These are phyloP conservation scores for Phytophthora idaei DNA, from an alignment of 352 stramenopile species.

Conservation along the genomic window DNA sequence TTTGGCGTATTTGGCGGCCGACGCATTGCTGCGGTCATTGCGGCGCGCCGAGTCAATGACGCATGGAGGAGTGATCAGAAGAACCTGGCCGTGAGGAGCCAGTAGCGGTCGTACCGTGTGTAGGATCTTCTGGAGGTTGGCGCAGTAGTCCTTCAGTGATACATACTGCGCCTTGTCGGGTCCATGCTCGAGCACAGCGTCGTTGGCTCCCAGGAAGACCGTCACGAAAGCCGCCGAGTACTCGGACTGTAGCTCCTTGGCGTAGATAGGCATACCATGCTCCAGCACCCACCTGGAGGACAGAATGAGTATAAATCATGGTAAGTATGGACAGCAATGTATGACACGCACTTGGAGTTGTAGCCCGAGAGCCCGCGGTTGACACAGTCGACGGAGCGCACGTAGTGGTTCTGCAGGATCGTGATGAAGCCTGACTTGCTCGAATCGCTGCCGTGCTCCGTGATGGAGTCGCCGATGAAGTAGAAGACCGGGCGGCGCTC, in stretches of 20 bases:
- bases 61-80: constrained; percentile 43
- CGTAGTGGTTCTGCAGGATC: constrained; percentile 52
- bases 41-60: constrained; percentile 46
- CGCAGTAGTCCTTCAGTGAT: constrained; percentile 45
- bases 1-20: constrained; percentile 50
- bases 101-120: constrained; percentile 28
- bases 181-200: constrained; percentile 51
- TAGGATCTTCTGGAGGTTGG: constrained; percentile 50
- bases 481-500: constrained; percentile 48
- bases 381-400: constrained; percentile 58
- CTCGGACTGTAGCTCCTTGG: constrained; percentile 40
- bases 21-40: constrained; percentile 53
- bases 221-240: constrained; percentile 47
- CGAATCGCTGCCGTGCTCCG: constrained; percentile 44
- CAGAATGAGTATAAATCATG: neutral
- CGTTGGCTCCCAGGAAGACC: constrained; percentile 69
- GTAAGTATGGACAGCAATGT: neutral
- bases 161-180: constrained; percentile 49
- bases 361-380: constrained; percentile 66
- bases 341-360: constrained; percentile 50
- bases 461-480: constrained; percentile 73
- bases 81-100: constrained; percentile 28
- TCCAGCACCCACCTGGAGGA: constrained; percentile 25
- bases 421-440: constrained; percentile 50
- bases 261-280: constrained; percentile 38